Evolutionary conservation across 257 asterid species (phyloP), one percentile per base, ranked within the genome.

Genomic region (Linderniella brevidens): DNA sequence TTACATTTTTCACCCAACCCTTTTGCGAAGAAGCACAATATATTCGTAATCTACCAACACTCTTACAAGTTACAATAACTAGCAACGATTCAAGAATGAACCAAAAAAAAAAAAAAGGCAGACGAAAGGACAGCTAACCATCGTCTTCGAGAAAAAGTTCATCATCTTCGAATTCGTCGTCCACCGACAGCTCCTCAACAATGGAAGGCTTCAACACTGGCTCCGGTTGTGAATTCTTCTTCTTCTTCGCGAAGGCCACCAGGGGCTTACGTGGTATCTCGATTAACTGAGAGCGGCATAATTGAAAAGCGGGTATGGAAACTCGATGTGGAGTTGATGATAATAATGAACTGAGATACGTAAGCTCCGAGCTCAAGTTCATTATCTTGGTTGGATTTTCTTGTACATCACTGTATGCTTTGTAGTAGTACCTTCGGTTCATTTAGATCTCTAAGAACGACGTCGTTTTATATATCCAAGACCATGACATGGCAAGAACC

Each of bases 101-200:
- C 11, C 48, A 4, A 13, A 9, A 9, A 6, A 41, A 12, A 41
- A 7, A 4, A 18, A 13, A 9, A 18, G 11, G 17, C 17, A 43
- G 17, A 16, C n/a, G 18, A 43, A 43, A 15, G 50, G 43, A 17
- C 13, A 19, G 1, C 0, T 43, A 15, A 43, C 48, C 48, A 43
- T 43, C 48, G 48, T 13, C 48, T 1, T 43, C 48, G 11, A 43
- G 18, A 43, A 43, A 16, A 43, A 43, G 11, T 15, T 43, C 48
- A 43, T 43, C 48, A 9, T 43, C 17, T 43, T 43, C 48, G 3
- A 12, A 15, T 12, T 43, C 48, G n/a, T 43, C 17, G 1, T 18
- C 48, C 48, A 13, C 4, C 14, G 17, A 43, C 3, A 11, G 3
- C 9, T 43, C 48, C 3, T 13, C 48, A 18, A 43, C 16, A 13